Conservation (phyloP, 2,329 filamentous ascomycete species). For the Cladophialophora immunda region DNA sequence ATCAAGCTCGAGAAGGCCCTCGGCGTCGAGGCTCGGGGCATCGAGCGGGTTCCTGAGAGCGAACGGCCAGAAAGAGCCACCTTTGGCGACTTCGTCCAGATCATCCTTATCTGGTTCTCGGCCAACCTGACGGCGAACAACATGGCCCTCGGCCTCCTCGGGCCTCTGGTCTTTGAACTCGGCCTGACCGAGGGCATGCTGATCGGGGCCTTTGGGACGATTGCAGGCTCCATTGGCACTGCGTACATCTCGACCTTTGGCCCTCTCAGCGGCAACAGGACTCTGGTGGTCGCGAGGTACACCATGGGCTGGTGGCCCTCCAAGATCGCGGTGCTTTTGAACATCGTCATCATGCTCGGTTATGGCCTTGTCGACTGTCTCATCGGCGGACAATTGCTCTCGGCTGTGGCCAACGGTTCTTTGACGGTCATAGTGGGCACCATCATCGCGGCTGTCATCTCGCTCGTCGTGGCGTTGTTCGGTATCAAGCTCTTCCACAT, state of each 20-base stretch:
- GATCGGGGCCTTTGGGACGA: constrained; percentile 49
- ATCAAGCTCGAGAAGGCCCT: no score
- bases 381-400: constrained; percentile 54
- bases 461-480: constrained; percentile 49
- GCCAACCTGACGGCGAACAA: constrained; percentile 53
- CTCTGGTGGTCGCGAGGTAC: constrained; percentile 55
- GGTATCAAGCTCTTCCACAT: constrained; percentile 53
- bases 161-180: constrained; percentile 50
- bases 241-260: constrained; percentile 56
- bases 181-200: constrained; percentile 52
- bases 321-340: constrained; percentile 51
- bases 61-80: background rate
- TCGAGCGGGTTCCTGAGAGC: constrained; percentile 13
- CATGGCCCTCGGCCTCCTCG: constrained; percentile 53
- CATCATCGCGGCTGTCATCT: constrained; percentile 48
- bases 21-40: constrained; percentile 5
- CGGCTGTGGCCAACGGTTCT: constrained; percentile 48
- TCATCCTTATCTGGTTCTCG: constrained; percentile 50
- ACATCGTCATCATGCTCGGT: constrained; percentile 54
- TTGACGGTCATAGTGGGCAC: constrained; percentile 52
- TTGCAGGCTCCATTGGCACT: constrained; percentile 47
- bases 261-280: constrained; percentile 52
- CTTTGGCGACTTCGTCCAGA: constrained; percentile 40
- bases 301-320: constrained; percentile 56
- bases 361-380: constrained; percentile 54